phyloP scores from a whole-genome alignment of 2,329 filamentous ascomycete genomes.

The Exophiala oligosperma region DNA sequence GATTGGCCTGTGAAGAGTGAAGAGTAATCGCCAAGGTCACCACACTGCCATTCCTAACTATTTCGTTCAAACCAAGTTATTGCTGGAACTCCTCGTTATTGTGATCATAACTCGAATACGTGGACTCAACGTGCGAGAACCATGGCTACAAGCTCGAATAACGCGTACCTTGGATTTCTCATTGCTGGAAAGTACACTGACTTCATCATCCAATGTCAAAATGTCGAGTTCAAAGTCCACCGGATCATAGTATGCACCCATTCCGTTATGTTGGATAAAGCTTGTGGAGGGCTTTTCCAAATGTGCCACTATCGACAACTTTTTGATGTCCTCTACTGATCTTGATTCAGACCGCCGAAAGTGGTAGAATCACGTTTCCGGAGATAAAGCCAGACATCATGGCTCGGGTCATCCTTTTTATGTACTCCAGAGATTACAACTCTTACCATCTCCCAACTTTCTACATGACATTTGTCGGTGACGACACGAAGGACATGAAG shows the following conservation, averaged over 20 bases:
- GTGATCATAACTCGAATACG: neutral
- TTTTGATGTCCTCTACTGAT: neutral
- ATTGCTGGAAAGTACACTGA: constrained; percentile 10
- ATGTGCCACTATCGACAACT: constrained; percentile 14
- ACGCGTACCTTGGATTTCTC: neutral
- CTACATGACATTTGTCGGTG: neutral
- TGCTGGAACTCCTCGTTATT: neutral
- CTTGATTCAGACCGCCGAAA: neutral
- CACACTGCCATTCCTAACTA: neutral
- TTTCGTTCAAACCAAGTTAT: no score
- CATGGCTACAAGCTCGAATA: neutral
- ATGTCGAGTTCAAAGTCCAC: constrained; percentile 30
- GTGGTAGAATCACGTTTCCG: constrained; percentile 7
- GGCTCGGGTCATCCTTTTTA: constrained; percentile 8
- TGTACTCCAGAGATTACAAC: constrained; percentile 14
- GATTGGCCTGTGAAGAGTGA: constrained; percentile 10
- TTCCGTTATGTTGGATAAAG: constrained; percentile 27
- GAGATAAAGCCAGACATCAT: constrained; percentile 9
- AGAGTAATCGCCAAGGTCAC: constrained; percentile 5
- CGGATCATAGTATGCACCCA: constrained; percentile 29
- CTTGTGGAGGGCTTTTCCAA: constrained; percentile 30
- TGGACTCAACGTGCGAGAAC: neutral
- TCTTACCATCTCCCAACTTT: neutral
- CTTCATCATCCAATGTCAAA: constrained; percentile 24
- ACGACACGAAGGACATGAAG: neutral